Evolutionary conservation across 345 rosid species (phyloP), one percentile per base, ranked within the genome.

Genomic region (Linum tenue): DNA sequence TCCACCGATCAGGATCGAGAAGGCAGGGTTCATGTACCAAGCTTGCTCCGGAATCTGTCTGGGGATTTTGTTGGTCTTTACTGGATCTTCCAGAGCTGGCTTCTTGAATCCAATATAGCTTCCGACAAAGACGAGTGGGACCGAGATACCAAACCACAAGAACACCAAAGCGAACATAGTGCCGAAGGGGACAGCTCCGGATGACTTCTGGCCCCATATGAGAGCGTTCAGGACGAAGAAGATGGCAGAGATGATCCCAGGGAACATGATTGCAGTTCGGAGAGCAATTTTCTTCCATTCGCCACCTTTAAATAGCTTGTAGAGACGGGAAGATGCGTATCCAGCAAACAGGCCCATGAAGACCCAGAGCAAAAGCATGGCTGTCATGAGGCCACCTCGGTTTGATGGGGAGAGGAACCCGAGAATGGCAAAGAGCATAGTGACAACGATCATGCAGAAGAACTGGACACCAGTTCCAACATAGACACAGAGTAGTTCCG

Each of bases 321-420:
- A 88, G 56, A 87, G 71, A 43, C 86, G 79, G 39, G 88, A 39
- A 22, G 88, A 76, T 40, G 90, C 86, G 58, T 80, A 87, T 42
- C 94, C 94, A 50, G 88, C 90, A 69, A 85, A 85, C 41, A 87
- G 78, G 1, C 94, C 94, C 95, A 87, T 85, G 80, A 87, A 85
- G 73, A 87, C 95, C 88, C 88, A 87, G 8, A 87, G 86, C 9
- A 87, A 70, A 53, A 87, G 95, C 90, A 85, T 83, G 31, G 90
- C 95, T 40, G 95, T 87, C 95, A 87, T 87, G 5, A 87, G 90
- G 67, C 95, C 95, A 56, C 95, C 95, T 40, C 95, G 77, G 71
- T 87, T 87, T 7, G 95, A 87, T 5, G 95, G 95, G 16, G 95
- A 87, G 3, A 87, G 83, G 76, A 87, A 87, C 43, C 95, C 90